Evolutionary conservation across 2,329 filamentous ascomycete genomes (phyloP).

Genomic region (Calonectria crousiana): DNA sequence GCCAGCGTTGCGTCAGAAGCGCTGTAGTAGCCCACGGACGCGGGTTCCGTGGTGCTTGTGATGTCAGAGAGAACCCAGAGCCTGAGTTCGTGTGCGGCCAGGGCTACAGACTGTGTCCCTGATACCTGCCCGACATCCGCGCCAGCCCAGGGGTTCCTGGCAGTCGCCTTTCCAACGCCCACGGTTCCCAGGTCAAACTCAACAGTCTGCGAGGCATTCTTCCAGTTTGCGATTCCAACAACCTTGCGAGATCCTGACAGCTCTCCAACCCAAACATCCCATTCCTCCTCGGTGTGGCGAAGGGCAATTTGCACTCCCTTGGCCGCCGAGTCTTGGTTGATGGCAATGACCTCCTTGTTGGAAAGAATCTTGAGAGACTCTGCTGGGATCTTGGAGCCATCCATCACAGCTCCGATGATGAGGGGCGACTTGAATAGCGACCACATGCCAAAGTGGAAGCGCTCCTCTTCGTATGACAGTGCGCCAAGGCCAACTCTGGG

Average conservation of each 20-base stretch:
- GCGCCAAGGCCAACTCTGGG: conserved; percentile 59
- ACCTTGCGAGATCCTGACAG: conserved; percentile 58
- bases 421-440: conserved; percentile 64
- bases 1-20: conserved; percentile 50
- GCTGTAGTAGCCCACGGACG: conserved; percentile 54
- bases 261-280: conserved; percentile 64
- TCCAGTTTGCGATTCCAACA: conserved; percentile 64
- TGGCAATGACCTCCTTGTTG: conserved; percentile 67
- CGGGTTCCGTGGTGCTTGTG: conserved; percentile 33
- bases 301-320: conserved; percentile 63
- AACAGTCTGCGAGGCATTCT: conserved; percentile 55
- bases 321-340: conserved; percentile 68
- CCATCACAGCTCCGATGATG: conserved; percentile 59
- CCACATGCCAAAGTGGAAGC: conserved; percentile 66
- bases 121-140: conserved; percentile 48
- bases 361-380: conserved; percentile 57
- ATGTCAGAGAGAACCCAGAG: conserved; percentile 54
- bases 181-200: conserved; percentile 55
- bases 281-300: conserved; percentile 61
- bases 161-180: conserved; percentile 54
- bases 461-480: conserved; percentile 60
- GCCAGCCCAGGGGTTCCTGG: conserved; percentile 56
- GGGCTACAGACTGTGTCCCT: conserved; percentile 47
- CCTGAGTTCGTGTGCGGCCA: conserved; percentile 55
- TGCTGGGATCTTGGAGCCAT: conserved; percentile 50